Conservation (phyloP, 2,329 filamentous ascomycete species). For the Neobulgaria alba region DNA sequence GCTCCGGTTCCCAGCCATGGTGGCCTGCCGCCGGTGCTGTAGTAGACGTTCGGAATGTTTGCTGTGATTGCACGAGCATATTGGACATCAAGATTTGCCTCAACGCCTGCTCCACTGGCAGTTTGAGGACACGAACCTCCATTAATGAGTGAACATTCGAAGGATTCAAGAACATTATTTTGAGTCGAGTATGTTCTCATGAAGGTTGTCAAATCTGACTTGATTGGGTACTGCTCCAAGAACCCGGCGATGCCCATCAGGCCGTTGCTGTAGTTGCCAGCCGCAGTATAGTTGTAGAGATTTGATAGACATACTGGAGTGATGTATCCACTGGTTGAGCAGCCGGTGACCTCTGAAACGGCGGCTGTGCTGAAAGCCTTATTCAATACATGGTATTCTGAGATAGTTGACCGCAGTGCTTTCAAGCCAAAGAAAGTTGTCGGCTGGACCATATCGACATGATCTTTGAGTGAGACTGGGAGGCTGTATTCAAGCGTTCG, state of each 20-base stretch:
- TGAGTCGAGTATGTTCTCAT: conserved; percentile 21
- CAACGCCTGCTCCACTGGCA: conserved; percentile 24
- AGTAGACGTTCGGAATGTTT: conserved; percentile 45
- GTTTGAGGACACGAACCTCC: conserved; percentile 28
- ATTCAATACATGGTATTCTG: too few relatives aligned
- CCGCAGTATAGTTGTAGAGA: conserved; percentile 22
- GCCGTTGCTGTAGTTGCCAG: conserved; percentile 15
- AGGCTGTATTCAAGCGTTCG: conserved; percentile 31
- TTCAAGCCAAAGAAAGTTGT: conserved; percentile 47
- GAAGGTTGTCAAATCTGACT: conserved; percentile 23
- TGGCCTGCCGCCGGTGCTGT: conserved; percentile 46
- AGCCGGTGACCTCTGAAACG: conserved; percentile 20
- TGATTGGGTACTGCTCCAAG: conserved; percentile 21
- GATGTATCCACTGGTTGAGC: conserved; percentile 19
- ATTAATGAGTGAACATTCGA: conserved; percentile 22
- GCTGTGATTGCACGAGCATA: conserved; percentile 46
- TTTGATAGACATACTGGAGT: conserved; percentile 26
- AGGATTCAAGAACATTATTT: conserved; percentile 28
- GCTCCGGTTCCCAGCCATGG: conserved; percentile 38
- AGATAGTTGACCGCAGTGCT: conserved; percentile 24
- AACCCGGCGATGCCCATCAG: conserved; percentile 25
- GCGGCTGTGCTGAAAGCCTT: conserved; percentile 3
- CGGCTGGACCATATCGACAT: conserved; percentile 51
- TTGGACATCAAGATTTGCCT: conserved; percentile 54
- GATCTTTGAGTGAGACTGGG: conserved; percentile 44